These are phyloP conservation scores for Intubia oerlemansii DNA, from an alignment of 2,329 filamentous ascomycete species.

Conservation along the genomic window DNA sequence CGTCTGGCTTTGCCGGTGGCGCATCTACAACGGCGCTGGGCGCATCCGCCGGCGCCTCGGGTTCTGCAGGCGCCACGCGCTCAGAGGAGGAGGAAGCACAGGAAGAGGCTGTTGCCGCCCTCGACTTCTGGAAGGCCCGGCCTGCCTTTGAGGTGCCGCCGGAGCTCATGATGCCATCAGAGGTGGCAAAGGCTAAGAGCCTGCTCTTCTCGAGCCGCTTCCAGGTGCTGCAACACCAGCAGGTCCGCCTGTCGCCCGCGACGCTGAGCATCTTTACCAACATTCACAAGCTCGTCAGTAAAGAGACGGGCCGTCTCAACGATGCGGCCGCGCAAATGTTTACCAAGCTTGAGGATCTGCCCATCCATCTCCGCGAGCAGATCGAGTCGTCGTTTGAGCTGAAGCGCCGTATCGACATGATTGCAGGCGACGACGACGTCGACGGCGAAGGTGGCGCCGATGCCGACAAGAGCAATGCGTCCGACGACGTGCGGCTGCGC, in stretches of 20 bases:
- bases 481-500: conserved; percentile 34
- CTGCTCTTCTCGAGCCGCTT: conserved; percentile 36
- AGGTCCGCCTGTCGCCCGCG: conserved; percentile 47
- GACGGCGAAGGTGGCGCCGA: not conserved
- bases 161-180: conserved; percentile 7
- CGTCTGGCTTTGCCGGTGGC: conserved; percentile 10
- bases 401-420: conserved; percentile 41
- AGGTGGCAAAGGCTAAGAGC: conserved; percentile 22
- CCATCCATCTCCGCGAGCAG: conserved; percentile 45
- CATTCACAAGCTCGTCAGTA: conserved; percentile 47
- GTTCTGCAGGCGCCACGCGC: not conserved
- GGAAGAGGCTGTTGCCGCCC: conserved; percentile 24
- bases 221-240: conserved; percentile 38
- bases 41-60: not conserved
- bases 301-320: conserved; percentile 47
- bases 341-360: conserved; percentile 44
- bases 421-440: conserved; percentile 32
- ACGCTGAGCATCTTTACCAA: conserved; percentile 53
- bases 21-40: conserved; percentile 1
- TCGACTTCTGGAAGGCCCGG: conserved; percentile 27
- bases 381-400: conserved; percentile 44
- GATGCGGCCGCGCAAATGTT: conserved; percentile 54
- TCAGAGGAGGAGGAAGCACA: conserved; percentile 13
- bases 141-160: conserved; percentile 8
- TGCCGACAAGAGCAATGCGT: conserved; percentile 16